Conservation (phyloP, 2,329 filamentous ascomycete species). For the Trichoderma sp. region DNA sequence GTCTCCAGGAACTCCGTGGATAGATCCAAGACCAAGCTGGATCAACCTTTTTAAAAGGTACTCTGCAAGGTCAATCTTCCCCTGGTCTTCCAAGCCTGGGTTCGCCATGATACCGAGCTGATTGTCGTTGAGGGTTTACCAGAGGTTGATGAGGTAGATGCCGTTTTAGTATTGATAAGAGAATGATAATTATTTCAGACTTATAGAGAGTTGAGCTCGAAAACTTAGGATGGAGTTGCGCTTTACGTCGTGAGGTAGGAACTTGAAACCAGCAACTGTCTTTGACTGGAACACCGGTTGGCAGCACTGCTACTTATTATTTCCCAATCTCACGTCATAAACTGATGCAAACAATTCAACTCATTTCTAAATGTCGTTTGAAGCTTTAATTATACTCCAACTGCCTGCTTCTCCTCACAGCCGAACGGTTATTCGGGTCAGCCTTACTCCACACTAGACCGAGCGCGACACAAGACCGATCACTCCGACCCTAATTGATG, state of each 20-base stretch:
- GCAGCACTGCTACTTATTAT: background rate
- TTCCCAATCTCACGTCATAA: background rate
- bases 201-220: background rate
- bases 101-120: background rate
- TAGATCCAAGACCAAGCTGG: constrained; percentile 58
- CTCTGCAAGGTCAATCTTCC: constrained; percentile 22
- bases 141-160: background rate
- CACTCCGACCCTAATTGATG: background rate
- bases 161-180: background rate
- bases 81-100: background rate
- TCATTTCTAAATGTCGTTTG: background rate
- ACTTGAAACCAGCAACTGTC: background rate
- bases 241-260: background rate
- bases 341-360: background rate
- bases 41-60: constrained; percentile 62
- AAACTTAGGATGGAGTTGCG: background rate
- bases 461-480: background rate
- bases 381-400: background rate
- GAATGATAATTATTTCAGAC: no score
- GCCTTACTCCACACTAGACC: background rate
- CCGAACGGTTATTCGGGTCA: constrained; percentile 5
- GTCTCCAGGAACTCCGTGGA: constrained; percentile 53
- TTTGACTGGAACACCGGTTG: background rate
- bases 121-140: no score
- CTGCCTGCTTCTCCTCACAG: background rate